Base-by-base conservation (phyloP, 2,329 filamentous ascomycete genomes). In the Trichophyton benhamiae region DNA sequence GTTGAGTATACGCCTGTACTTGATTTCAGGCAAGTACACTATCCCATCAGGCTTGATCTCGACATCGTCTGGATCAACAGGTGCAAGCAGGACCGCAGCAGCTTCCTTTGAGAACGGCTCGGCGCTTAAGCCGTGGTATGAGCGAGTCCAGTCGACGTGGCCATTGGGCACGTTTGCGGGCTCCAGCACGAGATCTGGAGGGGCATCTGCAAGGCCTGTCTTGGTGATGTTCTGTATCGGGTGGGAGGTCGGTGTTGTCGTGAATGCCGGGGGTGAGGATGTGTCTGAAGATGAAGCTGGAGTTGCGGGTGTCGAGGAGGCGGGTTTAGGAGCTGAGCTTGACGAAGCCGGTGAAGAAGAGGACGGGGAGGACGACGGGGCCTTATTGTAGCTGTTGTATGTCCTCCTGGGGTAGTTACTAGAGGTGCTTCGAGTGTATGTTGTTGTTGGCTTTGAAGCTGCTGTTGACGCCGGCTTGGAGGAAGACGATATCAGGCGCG, bases 11-110 rank as follows among this genome's bases (percentile, higher is more conserved):
- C 92, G 80, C 52, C 94, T 80, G 77, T 99, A 99, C 78, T 97
- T 96, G 79, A 99, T 97, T 80, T 99, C 94, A 11, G 94, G 94
- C 62, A 99, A 79, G 73, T 97, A 99, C 63, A 97, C 79, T 67
- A 99, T 92, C 38, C 94, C 94, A 77, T 99, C 94, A 36, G 94
- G 92, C 79, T 99, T 99, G 72, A 99, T 87, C 78, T 99, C 94
- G 61, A 99, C 86, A 75, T 97, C 92, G 57, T 86, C 81, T 0
- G 82, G 76, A 60, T 84, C 77, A 11, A 95, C 72, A 1, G 86
- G 84, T 61, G 82, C 79, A 64, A 88, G 82, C 55, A 96, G 80
- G 20, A 89, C 80, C 15, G 84, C 80, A 8, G 83, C 81, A 60
- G 87, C 82, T 74, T 91, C 86, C 53, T 83, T 77, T 2, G 84